Evolutionary conservation across 2,329 filamentous ascomycete genomes (phyloP), one percentile per base, ranked within the genome.

Genomic region (Arthrobotrys sinensis): DNA sequence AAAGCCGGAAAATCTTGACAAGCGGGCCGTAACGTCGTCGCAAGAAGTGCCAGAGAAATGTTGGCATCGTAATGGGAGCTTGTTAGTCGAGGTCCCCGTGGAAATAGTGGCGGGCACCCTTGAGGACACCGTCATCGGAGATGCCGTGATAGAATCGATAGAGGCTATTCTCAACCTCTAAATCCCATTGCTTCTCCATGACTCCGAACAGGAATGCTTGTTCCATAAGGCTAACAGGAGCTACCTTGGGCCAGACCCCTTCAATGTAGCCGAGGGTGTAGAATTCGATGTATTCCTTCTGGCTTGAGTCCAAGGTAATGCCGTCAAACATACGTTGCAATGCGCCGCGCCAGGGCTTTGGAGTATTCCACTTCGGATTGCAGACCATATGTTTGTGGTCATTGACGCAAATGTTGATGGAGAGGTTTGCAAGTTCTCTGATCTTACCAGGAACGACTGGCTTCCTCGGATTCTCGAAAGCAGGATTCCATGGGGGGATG

Each of bases 181-280:
- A 19, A 24, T 77, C 73, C 73, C 73, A 77, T 3, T 10, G 16
- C 4, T 40, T 40, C 21, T 77, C 73, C 32, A 71, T 45, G 3
- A 53, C 21, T 6, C 73, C 73, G 38, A 77, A 77, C 8, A 60
- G 5, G 16, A 36, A 71, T 3, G 73, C 73, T 12, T 71, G 66
- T 24, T 71, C 66, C 52, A 46, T 67, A 1, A 50, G n/a, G 24
- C 34, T 16, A 6, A 46, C 19, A n/a, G 24, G n/a, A 6, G 46
- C 24, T 1, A 2, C 4, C 1, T 10, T 5, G 4, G 46, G 67
- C 38, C 63, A 43, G 10, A 8, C 2, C 6, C 48, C 48, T n/a
- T 46, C 73, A 1, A 34, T 36, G 28, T 71, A 71, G 2, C 73
- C 73, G n/a, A 62, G 48, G 3, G 32, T 52, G n/a, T 67, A 77